phyloP scores from a whole-genome alignment of 495 filamentous ascomycete species.

The Aspergillus leporis region DNA sequence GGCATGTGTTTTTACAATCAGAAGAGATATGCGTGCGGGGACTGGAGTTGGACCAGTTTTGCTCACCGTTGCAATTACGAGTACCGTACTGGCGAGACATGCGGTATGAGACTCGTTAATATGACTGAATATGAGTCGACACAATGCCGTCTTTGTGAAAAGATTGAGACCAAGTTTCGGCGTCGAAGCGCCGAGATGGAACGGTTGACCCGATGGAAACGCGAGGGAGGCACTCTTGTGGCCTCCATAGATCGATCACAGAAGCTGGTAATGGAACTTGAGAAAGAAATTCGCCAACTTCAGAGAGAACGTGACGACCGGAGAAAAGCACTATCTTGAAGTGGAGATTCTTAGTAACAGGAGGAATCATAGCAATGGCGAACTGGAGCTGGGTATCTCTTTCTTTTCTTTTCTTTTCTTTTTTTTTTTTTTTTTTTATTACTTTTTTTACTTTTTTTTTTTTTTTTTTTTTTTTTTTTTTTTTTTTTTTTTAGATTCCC shows the following conservation, averaged over 20 bases:
- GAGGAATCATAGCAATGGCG: not conserved
- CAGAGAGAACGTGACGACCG: slow-evolving; percentile 41
- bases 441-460: slow-evolving; percentile 21
- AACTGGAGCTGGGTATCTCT: slow-evolving; percentile 13
- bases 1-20: slow-evolving; percentile 63
- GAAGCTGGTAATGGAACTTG: slow-evolving; percentile 60
- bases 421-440: slow-evolving; percentile 23
- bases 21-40: slow-evolving; percentile 66
- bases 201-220: slow-evolving; percentile 78
- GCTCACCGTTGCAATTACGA: slow-evolving; percentile 92
- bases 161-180: slow-evolving; percentile 83
- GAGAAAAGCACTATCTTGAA: slow-evolving; percentile 29
- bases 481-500: slow-evolving; percentile 20
- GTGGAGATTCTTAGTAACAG: slow-evolving; percentile 19
- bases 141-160: slow-evolving; percentile 84
- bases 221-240: slow-evolving; percentile 65
- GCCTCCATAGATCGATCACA: slow-evolving; percentile 81
- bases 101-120: slow-evolving; percentile 89
- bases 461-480: slow-evolving; percentile 23
- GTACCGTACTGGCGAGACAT: slow-evolving; percentile 97
- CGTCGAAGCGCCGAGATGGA: slow-evolving; percentile 73
- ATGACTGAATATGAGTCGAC: slow-evolving; percentile 58
- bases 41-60: slow-evolving; percentile 97
- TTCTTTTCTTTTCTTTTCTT: slow-evolving; percentile 23
- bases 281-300: slow-evolving; percentile 61